phyloP scores from a whole-genome alignment of 805 yeast species.

The Candida tibetensis region DNA sequence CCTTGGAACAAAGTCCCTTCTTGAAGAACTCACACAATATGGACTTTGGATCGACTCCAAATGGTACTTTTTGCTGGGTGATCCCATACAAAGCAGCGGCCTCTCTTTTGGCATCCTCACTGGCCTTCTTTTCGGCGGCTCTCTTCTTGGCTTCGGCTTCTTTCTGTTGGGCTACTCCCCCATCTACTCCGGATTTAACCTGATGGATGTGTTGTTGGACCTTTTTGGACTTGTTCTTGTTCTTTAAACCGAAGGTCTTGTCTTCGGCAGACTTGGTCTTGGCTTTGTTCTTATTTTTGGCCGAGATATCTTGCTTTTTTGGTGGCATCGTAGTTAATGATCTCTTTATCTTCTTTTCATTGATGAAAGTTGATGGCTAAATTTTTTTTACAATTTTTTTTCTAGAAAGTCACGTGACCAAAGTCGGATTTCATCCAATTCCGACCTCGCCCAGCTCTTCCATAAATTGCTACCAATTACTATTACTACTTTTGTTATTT shows the following conservation, averaged over 20 bases:
- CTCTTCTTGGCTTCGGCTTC: conserved; percentile 71
- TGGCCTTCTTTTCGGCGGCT: conserved; percentile 82
- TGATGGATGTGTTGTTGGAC: conserved; percentile 57
- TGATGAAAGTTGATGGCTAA: too few relatives aligned
- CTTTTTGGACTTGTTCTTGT: conserved; percentile 89
- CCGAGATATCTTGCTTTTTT: conserved; percentile 53
- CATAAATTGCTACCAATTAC: too few relatives aligned
- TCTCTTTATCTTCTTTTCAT: not conserved
- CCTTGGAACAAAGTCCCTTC: conserved; percentile 80
- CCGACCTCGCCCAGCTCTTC: conserved; percentile 16
- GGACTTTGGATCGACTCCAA: conserved; percentile 96
- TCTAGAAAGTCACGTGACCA: conserved; percentile 4
- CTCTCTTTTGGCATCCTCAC: conserved; percentile 85
- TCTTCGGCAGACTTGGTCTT: conserved; percentile 66
- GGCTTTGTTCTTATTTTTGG: conserved; percentile 65
- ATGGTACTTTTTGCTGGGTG: conserved; percentile 81
- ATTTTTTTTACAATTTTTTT: conserved; percentile 1
- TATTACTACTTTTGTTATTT: too few relatives aligned
- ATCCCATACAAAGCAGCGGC: conserved; percentile 76
- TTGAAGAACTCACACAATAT: conserved; percentile 88
- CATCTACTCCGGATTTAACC: conserved; percentile 43
- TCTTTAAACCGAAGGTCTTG: conserved; percentile 93
- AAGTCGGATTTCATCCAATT: conserved; percentile 9
- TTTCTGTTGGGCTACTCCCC: conserved; percentile 56
- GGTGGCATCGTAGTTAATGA: conserved; percentile 62